Evolutionary conservation across 169 alveolate genomes (phyloP).

Genomic region (Toxoplasma gondii): DNA sequence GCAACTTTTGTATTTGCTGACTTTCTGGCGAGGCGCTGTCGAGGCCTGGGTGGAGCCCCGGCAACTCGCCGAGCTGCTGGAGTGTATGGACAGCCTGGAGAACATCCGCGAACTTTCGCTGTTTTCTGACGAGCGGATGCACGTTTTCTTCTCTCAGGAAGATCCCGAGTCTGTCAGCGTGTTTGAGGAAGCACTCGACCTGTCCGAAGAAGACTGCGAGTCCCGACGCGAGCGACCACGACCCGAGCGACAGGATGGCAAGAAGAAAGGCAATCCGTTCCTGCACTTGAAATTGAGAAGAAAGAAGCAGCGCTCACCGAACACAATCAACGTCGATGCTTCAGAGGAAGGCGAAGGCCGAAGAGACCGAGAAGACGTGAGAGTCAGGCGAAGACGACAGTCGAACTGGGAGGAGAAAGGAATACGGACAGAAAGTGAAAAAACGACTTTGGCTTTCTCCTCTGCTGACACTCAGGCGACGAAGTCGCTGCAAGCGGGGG

Average conservation of each 20-base stretch:
- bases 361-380: not conserved
- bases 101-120: not conserved
- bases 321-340: not conserved
- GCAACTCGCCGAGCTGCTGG: not conserved
- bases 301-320: not conserved
- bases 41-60: conserved; percentile 23
- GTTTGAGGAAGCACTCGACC: not conserved
- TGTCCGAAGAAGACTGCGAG: not conserved
- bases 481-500: too few species aligned
- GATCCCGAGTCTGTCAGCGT: not conserved
- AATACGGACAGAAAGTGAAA: not conserved
- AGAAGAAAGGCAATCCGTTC: not conserved
- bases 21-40: not conserved
- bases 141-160: not conserved
- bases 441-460: too few species aligned
- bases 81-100: not conserved
- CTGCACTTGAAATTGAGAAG: not conserved
- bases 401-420: not conserved
- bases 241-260: too few species aligned
- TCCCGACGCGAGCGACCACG: too few species aligned
- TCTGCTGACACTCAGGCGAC: too few species aligned
- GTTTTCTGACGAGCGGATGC: not conserved
- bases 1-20: not conserved
- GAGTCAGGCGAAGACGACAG: not conserved
- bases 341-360: not conserved